phyloP scores from a whole-genome alignment of 352 stramenopile species.

The Pythium rhizo-oryzae region DNA sequence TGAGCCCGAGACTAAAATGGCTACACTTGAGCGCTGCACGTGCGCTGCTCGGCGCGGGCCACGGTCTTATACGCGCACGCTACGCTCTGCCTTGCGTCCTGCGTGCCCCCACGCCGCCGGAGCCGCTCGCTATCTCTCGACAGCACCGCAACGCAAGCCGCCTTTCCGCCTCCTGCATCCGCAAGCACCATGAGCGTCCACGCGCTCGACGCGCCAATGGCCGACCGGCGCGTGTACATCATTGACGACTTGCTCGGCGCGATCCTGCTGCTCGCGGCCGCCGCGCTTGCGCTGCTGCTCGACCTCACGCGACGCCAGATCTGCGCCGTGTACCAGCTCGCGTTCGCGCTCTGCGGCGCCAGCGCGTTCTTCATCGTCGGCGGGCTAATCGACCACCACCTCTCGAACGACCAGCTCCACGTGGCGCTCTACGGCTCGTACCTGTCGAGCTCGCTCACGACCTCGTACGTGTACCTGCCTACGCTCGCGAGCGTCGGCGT shows the following conservation, averaged over 20 bases:
- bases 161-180: background rate
- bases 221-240: slow-evolving; percentile 54
- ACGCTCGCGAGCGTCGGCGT: slow-evolving; percentile 37
- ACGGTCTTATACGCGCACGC: no score
- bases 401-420: slow-evolving; percentile 72
- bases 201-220: slow-evolving; percentile 2
- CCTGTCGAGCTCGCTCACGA: slow-evolving; percentile 45
- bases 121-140: background rate
- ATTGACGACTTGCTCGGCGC: slow-evolving; percentile 76
- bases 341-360: slow-evolving; percentile 57
- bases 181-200: slow-evolving; percentile 2
- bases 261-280: slow-evolving; percentile 57
- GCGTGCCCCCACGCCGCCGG: no score
- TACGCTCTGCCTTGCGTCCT: no score
- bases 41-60: no score
- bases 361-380: slow-evolving; percentile 67
- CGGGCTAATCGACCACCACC: slow-evolving; percentile 70
- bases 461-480: slow-evolving; percentile 69
- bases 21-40: no score
- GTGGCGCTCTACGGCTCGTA: slow-evolving; percentile 68
- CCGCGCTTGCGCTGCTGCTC: slow-evolving; percentile 49
- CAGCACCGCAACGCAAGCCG: background rate
- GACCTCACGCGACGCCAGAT: slow-evolving; percentile 75
- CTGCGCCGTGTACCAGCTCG: slow-evolving; percentile 70
- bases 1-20: background rate